These are phyloP conservation scores for Penicillium riverlandense DNA, from an alignment of 495 filamentous ascomycete species.

Conservation along the genomic window DNA sequence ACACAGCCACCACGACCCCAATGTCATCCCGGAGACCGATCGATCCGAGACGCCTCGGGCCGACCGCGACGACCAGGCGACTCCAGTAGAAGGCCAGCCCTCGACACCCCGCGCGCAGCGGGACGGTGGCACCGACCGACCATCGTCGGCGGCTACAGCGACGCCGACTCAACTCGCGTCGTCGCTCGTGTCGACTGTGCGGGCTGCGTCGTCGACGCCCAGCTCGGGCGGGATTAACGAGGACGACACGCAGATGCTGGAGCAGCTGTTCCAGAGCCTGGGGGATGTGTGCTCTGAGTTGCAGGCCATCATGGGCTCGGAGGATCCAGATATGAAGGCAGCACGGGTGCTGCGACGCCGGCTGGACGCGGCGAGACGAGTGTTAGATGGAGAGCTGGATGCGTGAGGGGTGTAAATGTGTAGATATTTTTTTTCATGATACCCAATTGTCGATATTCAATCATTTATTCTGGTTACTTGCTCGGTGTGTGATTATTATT, in stretches of 20 bases:
- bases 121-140: constrained; percentile 9
- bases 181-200: constrained; percentile 31
- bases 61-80: background rate
- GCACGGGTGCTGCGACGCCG: constrained; percentile 56
- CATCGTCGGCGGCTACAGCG: constrained; percentile 23
- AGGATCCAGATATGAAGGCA: constrained; percentile 48
- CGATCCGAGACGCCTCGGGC: constrained; percentile 13
- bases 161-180: constrained; percentile 33
- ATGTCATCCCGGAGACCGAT: constrained; percentile 6
- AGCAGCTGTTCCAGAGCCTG: constrained; percentile 66
- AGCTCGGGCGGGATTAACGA: constrained; percentile 42
- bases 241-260: constrained; percentile 70
- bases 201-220: constrained; percentile 32
- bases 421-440: no score
- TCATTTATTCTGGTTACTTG: no score
- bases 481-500: no score
- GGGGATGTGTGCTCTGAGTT: constrained; percentile 61
- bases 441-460: no score
- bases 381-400: constrained; percentile 59
- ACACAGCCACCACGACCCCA: constrained; percentile 6
- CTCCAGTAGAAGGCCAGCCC: background rate
- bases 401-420: constrained; percentile 6
- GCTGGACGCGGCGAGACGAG: constrained; percentile 64
- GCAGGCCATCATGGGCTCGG: constrained; percentile 45
- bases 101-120: background rate